Conservation (phyloP, 2,329 filamentous ascomycete species). For the Leptographium procerum region DNA sequence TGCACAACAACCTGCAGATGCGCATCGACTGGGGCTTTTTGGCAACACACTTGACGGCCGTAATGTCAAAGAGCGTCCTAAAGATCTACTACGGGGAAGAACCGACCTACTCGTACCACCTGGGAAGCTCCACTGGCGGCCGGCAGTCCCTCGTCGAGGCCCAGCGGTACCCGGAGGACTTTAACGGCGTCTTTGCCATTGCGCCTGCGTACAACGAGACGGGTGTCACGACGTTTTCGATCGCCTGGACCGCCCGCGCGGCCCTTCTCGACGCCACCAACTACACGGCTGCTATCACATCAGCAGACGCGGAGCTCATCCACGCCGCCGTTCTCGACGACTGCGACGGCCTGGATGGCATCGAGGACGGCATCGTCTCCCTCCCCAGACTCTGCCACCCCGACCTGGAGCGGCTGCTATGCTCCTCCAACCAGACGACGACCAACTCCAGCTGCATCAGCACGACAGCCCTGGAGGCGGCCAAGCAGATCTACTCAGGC, state of each 20-base stretch:
- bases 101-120: slow-evolving; percentile 32
- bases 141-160: slow-evolving; percentile 38
- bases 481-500: slow-evolving; percentile 17
- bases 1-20: slow-evolving; percentile 16
- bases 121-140: slow-evolving; percentile 42
- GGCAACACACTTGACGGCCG: slow-evolving; percentile 15
- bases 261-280: not conserved
- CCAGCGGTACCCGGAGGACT: slow-evolving; percentile 38
- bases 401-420: slow-evolving; percentile 16
- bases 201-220: slow-evolving; percentile 18
- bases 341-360: slow-evolving; percentile 29
- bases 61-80: slow-evolving; percentile 31
- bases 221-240: not conserved
- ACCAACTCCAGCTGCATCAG: slow-evolving; percentile 25
- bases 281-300: not conserved
- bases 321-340: slow-evolving; percentile 26
- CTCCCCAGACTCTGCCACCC: slow-evolving; percentile 26
- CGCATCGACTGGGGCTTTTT: slow-evolving; percentile 26
- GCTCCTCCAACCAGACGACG: slow-evolving; percentile 10
- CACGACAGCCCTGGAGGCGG: slow-evolving; percentile 22
- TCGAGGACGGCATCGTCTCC: slow-evolving; percentile 28
- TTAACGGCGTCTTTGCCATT: slow-evolving; percentile 39
- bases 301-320: slow-evolving; percentile 17
- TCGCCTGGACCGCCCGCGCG: not conserved
- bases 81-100: slow-evolving; percentile 28